Evolutionary conservation across 805 yeast genomes (phyloP), one percentile per base, ranked within the genome.

Genomic region (Isabelozyma pseudorhagii): DNA sequence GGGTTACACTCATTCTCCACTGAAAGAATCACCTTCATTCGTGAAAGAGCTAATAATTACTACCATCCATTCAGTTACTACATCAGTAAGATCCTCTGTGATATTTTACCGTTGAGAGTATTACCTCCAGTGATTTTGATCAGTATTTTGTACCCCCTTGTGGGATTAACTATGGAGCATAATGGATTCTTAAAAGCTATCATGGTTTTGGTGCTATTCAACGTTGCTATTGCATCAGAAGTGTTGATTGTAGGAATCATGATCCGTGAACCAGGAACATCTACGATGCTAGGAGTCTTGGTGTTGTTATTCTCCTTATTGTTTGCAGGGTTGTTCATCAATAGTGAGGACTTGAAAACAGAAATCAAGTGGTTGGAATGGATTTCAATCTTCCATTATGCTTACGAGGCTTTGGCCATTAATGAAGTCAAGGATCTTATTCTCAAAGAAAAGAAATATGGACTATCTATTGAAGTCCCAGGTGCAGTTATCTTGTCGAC

Each of bases 401-500:
- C 97, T 0, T 94, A 93, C 64, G 99, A 94, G 64, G 89, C 97
- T 0, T 73, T 94, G 55, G 78, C 91, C 3, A 92, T 94, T 48
- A 94, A 94, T 66, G 99, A 94, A 64, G 98, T 93, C 8, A 87
- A 85, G 60, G 88, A 89, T 36, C 77, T 94, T 63, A 84, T 89
- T 11, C 75, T 94, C 58, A 83, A 82, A 54, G 99, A 94, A 64
- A 85, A 83, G 63, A 94, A 94, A 68, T 93, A 86, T 61, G 99
- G 99, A 0, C 77, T 94, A 41, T 87, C 92, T 42, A 93, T 94
- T 58, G 97, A 91, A 67, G 96, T 94, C 13, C 99, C 99, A 0
- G 99, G 99, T 9, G 98, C 99, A 2, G 96, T 96, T 1, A 94
- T 94, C 49, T 77, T 94, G 57, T 88, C 96, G 57, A 90, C 98